Conservation (phyloP, 176 grass and related monocot species). For the Rhynchospora tenuis region DNA sequence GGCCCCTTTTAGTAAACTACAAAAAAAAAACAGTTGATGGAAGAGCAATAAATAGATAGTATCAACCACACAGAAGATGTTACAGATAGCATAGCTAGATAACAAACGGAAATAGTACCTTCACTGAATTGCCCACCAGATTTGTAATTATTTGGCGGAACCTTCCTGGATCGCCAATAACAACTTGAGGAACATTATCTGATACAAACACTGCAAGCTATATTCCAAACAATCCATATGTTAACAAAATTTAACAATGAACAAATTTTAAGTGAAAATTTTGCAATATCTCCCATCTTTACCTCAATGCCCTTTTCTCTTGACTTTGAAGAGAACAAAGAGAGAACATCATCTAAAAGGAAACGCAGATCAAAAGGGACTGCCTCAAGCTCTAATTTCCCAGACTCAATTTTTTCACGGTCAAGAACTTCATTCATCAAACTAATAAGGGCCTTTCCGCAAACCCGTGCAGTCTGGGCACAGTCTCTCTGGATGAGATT, state of each 20-base stretch:
- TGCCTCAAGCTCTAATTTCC: slow-evolving; percentile 84
- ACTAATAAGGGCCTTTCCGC: slow-evolving; percentile 76
- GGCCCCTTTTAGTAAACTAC: slow-evolving; percentile 86
- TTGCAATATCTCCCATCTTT: slow-evolving; percentile 11
- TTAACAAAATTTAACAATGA: slow-evolving; percentile 18
- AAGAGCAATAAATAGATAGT: neutral
- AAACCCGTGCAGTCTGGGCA: slow-evolving; percentile 84
- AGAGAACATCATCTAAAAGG: slow-evolving; percentile 85
- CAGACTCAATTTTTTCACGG: slow-evolving; percentile 93
- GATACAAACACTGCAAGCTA: slow-evolving; percentile 96
- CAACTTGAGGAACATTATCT: slow-evolving; percentile 67
- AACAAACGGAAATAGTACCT: slow-evolving; percentile 52
- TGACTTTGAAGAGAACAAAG: slow-evolving; percentile 93
- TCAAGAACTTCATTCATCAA: slow-evolving; percentile 98
- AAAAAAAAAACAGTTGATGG: slow-evolving; percentile 12
- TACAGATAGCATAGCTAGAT: slow-evolving; percentile 10
- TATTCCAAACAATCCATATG: slow-evolving; percentile 11
- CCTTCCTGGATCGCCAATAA: slow-evolving; percentile 84
- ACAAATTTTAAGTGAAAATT: slow-evolving; percentile 22
- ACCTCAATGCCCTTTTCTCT: slow-evolving; percentile 94
- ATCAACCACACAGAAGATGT: neutral
- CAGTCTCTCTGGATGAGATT: slow-evolving; percentile 78
- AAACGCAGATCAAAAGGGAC: slow-evolving; percentile 76
- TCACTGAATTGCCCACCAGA: slow-evolving; percentile 89
- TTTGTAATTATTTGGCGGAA: slow-evolving; percentile 95